Conservation (phyloP, 768 basidiomycete species). For the Boletellus emodensis region DNA sequence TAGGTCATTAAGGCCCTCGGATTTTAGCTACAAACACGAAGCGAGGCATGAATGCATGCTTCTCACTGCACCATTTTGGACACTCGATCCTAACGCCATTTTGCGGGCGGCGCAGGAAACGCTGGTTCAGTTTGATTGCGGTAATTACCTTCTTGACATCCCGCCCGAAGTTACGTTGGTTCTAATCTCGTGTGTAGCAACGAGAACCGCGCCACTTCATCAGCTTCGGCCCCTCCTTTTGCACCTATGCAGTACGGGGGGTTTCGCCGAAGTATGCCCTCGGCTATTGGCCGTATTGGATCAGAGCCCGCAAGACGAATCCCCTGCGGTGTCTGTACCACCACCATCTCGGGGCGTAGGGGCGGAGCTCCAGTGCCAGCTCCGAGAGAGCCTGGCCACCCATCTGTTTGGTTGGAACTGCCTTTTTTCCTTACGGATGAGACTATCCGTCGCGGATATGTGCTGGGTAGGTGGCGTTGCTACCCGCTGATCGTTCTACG, state of each 20-base stretch:
- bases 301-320: conserved; percentile 29
- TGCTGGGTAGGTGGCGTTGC: conserved; percentile 37
- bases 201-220: conserved; percentile 24
- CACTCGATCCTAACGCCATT: conserved; percentile 34
- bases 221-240: conserved; percentile 31
- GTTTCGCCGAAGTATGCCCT: conserved; percentile 36
- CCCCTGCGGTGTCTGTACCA: conserved; percentile 33
- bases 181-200: conserved; percentile 12
- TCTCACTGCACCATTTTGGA: conserved; percentile 55
- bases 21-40: conserved; percentile 81
- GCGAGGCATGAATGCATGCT: conserved; percentile 49
- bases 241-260: conserved; percentile 34
- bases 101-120: conserved; percentile 24
- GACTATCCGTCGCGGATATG: conserved; percentile 44
- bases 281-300: conserved; percentile 46
- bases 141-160: conserved; percentile 36
- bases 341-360: conserved; percentile 26
- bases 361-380: conserved; percentile 39
- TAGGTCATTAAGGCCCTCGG: conserved; percentile 55
- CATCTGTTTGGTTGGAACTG: conserved; percentile 63
- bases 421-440: conserved; percentile 51
- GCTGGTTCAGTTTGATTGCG: conserved; percentile 28
- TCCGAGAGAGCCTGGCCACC: conserved; percentile 47
- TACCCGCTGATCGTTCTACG: conserved; percentile 10
- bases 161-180: conserved; percentile 8